A percentile compares a stretch with the other conserved stretches of the same genome.
Evolutionary conservation across 2,329 filamentous ascomycete species (phyloP).

Genomic region (Ceratocystiopsis brevicomis): DNA sequence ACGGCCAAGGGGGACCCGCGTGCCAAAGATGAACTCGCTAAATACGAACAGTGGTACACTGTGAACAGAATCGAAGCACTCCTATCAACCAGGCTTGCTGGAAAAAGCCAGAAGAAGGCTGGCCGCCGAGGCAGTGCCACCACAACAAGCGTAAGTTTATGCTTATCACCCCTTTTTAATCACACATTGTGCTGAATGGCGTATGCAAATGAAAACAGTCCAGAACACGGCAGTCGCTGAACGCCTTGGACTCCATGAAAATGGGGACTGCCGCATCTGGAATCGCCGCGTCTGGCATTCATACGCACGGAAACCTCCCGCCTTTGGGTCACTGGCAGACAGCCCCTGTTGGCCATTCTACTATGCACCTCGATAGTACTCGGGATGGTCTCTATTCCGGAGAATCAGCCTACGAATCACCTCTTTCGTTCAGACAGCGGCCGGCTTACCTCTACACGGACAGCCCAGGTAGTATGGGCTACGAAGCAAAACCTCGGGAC

Average conservation of each 20-base stretch:
- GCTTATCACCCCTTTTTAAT: background rate
- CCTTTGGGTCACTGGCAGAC: slow-evolving; percentile 10
- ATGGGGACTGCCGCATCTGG: too few species aligned
- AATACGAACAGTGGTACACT: slow-evolving; percentile 65
- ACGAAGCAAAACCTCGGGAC: slow-evolving; percentile 9
- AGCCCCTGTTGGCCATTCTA: background rate
- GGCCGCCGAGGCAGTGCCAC: slow-evolving; percentile 11
- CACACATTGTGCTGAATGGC: too few species aligned
- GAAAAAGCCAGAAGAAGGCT: slow-evolving; percentile 47
- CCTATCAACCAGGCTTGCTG: slow-evolving; percentile 57
- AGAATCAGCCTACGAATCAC: too few species aligned
- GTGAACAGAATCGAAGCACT: slow-evolving; percentile 50
- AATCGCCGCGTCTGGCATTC: background rate
- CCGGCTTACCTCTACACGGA: too few species aligned
- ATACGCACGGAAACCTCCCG: slow-evolving; percentile 2
- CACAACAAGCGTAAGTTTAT: slow-evolving; percentile 8
- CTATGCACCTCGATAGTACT: too few species aligned
- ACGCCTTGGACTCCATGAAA: too few species aligned
- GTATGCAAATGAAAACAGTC: too few species aligned
- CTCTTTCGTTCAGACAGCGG: too few species aligned
- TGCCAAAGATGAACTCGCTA: slow-evolving; percentile 42
- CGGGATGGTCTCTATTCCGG: too few species aligned
- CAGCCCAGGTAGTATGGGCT: background rate
- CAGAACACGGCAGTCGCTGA: too few species aligned
- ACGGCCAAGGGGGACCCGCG: slow-evolving; percentile 45